Percentiles rank a stretch among this genome's conserved stretches.
Evolutionary conservation across 331 rosid species (phyloP).

Genomic region (Rosa hybrid): DNA sequence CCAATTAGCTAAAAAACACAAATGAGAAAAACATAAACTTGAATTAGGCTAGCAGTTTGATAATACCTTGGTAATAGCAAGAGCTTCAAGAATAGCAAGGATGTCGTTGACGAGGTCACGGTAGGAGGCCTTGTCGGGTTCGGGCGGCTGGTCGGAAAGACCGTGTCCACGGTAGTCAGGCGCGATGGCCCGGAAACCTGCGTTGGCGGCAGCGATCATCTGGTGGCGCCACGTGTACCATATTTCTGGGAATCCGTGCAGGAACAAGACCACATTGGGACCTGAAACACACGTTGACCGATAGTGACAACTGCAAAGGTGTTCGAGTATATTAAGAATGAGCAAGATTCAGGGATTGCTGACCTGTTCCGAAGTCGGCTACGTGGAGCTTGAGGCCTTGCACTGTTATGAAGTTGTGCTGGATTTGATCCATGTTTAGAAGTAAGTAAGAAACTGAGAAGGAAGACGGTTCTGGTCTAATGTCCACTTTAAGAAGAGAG

Average conservation of each 20-base stretch:
- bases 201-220: constrained; percentile 60
- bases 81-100: constrained; percentile 51
- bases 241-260: constrained; percentile 86
- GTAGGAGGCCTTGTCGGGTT: constrained; percentile 41
- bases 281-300: constrained; percentile 31
- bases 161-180: constrained; percentile 78
- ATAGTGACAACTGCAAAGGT: neutral
- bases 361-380: constrained; percentile 66
- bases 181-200: constrained; percentile 67
- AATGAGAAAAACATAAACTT: neutral
- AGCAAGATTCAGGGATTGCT: neutral
- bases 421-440: constrained; percentile 42
- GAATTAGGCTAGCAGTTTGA: neutral
- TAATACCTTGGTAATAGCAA: constrained; percentile 54
- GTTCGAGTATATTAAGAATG: neutral
- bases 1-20: neutral
- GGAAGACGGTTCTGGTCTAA: neutral
- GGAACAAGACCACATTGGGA: constrained; percentile 57
- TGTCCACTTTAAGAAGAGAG: too few species aligned
- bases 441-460: neutral
- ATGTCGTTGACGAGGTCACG: constrained; percentile 48
- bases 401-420: constrained; percentile 52
- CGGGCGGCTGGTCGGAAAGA: constrained; percentile 55
- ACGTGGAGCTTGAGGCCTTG: constrained; percentile 62
- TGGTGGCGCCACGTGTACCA: constrained; percentile 98